Percentiles rank a stretch among this genome's conserved stretches.
These are phyloP conservation scores for Isochrysis galbana DNA, from an alignment of 78 protist species.

Conservation along the genomic window DNA sequence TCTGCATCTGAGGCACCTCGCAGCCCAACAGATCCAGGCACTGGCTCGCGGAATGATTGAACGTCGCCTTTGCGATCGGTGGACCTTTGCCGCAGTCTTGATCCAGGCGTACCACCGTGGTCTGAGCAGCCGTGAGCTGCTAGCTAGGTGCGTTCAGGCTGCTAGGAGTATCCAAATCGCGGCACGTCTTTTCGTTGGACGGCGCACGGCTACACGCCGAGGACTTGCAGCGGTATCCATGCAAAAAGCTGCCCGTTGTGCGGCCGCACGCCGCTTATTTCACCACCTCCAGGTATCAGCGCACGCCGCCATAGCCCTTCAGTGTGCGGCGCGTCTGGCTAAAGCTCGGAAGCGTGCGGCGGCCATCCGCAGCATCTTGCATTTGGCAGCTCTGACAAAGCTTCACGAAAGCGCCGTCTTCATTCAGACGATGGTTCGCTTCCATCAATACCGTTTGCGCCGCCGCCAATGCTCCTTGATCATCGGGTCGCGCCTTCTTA, in stretches of 20 bases:
- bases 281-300: neutral
- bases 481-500: neutral
- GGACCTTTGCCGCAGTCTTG: neutral
- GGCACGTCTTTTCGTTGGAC: neutral
- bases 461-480: neutral
- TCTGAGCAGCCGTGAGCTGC: neutral
- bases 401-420: neutral
- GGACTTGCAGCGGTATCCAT: neutral
- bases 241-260: neutral
- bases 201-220: neutral
- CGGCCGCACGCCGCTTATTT: neutral
- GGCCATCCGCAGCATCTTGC: neutral
- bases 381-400: neutral
- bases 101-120: neutral
- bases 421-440: neutral
- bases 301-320: neutral
- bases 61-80: neutral
- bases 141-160: neutral
- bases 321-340: neutral
- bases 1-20: neutral
- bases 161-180: neutral
- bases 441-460: neutral
- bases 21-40: neutral
- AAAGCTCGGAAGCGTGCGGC: neutral
- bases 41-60: neutral